Base-by-base conservation (phyloP, 2,329 filamentous ascomycete species). In the Colletotrichum phormii region DNA sequence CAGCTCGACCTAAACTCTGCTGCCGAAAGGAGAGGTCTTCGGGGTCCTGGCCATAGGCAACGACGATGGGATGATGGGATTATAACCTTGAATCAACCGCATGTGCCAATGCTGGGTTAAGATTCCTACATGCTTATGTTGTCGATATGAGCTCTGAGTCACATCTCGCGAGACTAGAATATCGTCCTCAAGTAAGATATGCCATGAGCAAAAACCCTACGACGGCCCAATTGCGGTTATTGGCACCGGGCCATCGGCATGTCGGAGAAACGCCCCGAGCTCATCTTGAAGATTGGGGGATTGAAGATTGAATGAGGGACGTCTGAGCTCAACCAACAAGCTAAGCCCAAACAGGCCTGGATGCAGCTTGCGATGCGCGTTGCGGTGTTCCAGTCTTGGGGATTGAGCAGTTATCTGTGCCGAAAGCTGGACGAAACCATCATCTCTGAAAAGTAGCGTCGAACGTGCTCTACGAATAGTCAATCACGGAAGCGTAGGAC, bases 21-120 rank as follows among this genome's bases (percentile, higher is more conserved):
- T 49, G n/a, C 29, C 49, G 15, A 22, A 42, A 31, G 31, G 22
- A 37, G 37, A 58, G 37, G n/a, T 53, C 35, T 61, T 70, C 35
- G n/a, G 22, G 53, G 53, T 70, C 42, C 53, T 22, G 42, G 42
- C 42, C 42, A n/a, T 22, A 2, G 8, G n/a, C 42, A n/a, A n/a
- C 18, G 42, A 18, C 33, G 54, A 71, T 71, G 64, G 64, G 64
- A 71, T 49, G 35, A 60, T 67, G 42, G 24, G 29, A 53, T 31
- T 18, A 26, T 49, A 71, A 60, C 67, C 63, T 71, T 71, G 67
- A 57, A 55, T 60, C 4, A 64, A 67, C 67, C 31, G 31, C 53
- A 60, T 54, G 11, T 13, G 11, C 58, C 35, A 22, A 18, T 12
- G 18, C 42, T 22, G 42, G 2, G 5, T 22, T 18, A 49, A 18